Base-by-base conservation (phyloP, 1,139 yeast genomes). In the Suhomyces anneliseae region DNA sequence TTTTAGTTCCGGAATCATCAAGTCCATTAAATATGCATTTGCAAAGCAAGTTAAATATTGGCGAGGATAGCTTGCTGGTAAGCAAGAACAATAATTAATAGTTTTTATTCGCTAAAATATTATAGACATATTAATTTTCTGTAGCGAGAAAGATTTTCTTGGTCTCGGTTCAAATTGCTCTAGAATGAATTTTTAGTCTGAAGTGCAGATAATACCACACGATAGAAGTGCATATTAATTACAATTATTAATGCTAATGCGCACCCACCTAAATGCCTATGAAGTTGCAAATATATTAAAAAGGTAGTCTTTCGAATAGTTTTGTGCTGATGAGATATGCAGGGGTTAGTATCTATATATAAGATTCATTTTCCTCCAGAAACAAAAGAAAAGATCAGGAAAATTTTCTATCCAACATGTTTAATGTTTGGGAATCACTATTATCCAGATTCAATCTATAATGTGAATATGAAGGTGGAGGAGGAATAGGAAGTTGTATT, bases 1-100 rank as follows among this genome's bases (percentile, higher is more conserved):
- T 4, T 70, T 88, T 36, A 90, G 96, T 3, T 97, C 98, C 1
- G 99, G 99, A 1, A 47, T 89, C 1, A 61, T 73, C 31, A 87
- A 88, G 61, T 83, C 95, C 14, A 62, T 82, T 40, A 79, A 76
- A 54, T 93, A 93, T 66, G 93, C 96, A 5, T 68, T 80, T 63
- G 97, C 92, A 46, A 93, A 93, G 66, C 77, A 67, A 35, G 46
- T 60, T 36, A 70, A 70, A 48, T 68, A 57, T 43, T 55, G 64
- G 57, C 48, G 47, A 11, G 57, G 53, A n/a, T 52, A 44, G 27
- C 31, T 46, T 11, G 34, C 19, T 27, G 15, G 37, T 29, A 29
- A 9, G n/a, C 7, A 29, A 9, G 32, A 9, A 29, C 32, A 29
- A 29, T 29, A 29, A 29, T 29, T 19, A 6, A 19, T 19, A 6